Base-by-base conservation (phyloP, 257 asterid genomes). In the Jaltomata sinuosa region DNA sequence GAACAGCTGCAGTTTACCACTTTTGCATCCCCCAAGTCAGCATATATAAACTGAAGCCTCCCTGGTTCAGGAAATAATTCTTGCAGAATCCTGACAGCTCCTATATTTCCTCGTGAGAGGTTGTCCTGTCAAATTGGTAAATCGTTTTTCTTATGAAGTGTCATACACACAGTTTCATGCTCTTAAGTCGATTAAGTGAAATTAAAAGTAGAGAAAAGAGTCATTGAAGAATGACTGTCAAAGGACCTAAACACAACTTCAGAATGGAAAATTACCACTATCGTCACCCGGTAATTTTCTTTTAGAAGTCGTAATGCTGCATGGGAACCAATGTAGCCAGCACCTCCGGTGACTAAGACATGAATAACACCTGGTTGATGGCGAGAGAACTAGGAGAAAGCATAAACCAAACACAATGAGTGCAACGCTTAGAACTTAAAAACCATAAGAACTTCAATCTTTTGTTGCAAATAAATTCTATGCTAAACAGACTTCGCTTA, bases 301-400 rank as follows among this genome's bases (percentile, higher is more conserved):
- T 91, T 88, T n/a, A 95, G 95, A 85, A 95, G 97, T 18, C 96
- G 91, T 83, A 95, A 86, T 42, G 94, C 94, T 72, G 98, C 97
- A 88, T 95, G 99, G 71, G 99, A 94, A 78, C 99, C 99, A 55
- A 95, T 95, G 88, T 90, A 95, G 25, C 97, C 99, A 83, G 98
- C 99, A 82, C 99, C 99, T 88, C 99, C 99, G 42, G 99, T 95
- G 57, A 95, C 97, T 78, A 95, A 88, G 83, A 95, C 98, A 86
- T 95, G 99, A 87, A 97, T 91, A 47, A 94, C 97, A 54, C 98
- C 99, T 18, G 92, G 89, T 89, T 95, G 97, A 49, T 89, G 95
- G 80, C 86, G 89, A 52, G 98, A 92, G 84, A 95, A 94, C 98
- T 95, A 91, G 78, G 85, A 87, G 76, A 87, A 36, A 80, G 16